These are phyloP conservation scores for Trametes maxima DNA, from an alignment of 768 basidiomycete genomes.

Conservation along the genomic window DNA sequence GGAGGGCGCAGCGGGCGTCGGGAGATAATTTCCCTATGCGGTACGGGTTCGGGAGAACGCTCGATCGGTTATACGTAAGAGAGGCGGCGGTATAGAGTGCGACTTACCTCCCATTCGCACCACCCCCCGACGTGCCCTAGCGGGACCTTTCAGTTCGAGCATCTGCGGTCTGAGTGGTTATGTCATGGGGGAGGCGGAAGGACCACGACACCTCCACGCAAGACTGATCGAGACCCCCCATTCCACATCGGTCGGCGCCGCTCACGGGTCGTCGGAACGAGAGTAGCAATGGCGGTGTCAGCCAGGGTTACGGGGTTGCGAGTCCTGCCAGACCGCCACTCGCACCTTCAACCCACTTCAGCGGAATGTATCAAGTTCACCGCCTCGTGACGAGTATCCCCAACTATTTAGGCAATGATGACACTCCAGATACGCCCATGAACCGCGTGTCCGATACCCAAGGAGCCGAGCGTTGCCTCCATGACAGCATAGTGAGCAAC, in stretches of 20 bases:
- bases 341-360: background rate
- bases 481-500: background rate
- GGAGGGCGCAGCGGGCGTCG: background rate
- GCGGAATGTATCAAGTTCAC: background rate
- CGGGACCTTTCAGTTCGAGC: background rate
- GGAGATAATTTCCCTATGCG: background rate
- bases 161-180: background rate
- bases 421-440: constrained; percentile 13
- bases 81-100: constrained; percentile 4
- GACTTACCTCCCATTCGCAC: constrained; percentile 10
- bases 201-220: background rate
- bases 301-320: constrained; percentile 13
- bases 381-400: background rate
- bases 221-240: background rate
- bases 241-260: constrained; percentile 4
- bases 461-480: background rate
- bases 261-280: constrained; percentile 9
- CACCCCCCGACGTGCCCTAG: background rate
- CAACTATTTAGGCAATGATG: constrained; percentile 3
- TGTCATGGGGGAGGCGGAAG: constrained; percentile 6
- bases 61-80: constrained; percentile 18
- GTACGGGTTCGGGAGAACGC: background rate
- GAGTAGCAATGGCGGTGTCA: constrained; percentile 5
- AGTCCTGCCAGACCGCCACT: background rate
- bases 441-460: background rate